Conservation (phyloP, 306 rosid species). For the Mimosa pudica region DNA sequence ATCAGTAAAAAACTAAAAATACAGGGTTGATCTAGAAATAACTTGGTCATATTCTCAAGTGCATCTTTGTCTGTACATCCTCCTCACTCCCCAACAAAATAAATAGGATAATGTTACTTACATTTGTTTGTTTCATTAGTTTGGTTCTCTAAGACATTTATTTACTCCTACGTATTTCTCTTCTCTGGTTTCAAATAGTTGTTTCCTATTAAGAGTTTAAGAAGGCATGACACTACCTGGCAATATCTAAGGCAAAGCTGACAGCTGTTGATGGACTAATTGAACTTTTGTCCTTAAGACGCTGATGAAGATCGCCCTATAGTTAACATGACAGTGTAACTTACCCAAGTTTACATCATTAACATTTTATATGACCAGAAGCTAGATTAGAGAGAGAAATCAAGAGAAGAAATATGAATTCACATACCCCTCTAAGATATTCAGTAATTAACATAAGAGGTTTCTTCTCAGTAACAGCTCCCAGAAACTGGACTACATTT, state of each 20-base stretch:
- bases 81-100: too few species aligned
- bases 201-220: constrained; percentile 52
- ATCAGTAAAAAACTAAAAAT: constrained; percentile 5
- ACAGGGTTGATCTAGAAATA: constrained; percentile 1
- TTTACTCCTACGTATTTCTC: constrained; percentile 26
- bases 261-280: constrained; percentile 71
- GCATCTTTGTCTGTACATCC: background rate
- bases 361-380: constrained; percentile 31
- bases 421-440: constrained; percentile 89
- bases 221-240: constrained; percentile 53
- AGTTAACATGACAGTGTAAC: constrained; percentile 39
- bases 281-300: constrained; percentile 85
- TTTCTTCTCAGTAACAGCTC: constrained; percentile 96
- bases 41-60: background rate
- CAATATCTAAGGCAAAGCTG: constrained; percentile 87
- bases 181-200: background rate
- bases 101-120: too few species aligned
- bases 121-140: background rate
- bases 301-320: constrained; percentile 91
- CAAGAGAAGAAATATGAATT: constrained; percentile 28
- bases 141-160: constrained; percentile 12
- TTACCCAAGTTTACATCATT: constrained; percentile 15
- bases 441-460: constrained; percentile 96
- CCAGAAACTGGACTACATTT: constrained; percentile 96
- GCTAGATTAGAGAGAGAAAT: constrained; percentile 27